Percentiles rank a stretch among this genome's conserved stretches.
Evolutionary conservation across 1,139 yeast species (phyloP).

Genomic region (Magnusiomyces sp.): DNA sequence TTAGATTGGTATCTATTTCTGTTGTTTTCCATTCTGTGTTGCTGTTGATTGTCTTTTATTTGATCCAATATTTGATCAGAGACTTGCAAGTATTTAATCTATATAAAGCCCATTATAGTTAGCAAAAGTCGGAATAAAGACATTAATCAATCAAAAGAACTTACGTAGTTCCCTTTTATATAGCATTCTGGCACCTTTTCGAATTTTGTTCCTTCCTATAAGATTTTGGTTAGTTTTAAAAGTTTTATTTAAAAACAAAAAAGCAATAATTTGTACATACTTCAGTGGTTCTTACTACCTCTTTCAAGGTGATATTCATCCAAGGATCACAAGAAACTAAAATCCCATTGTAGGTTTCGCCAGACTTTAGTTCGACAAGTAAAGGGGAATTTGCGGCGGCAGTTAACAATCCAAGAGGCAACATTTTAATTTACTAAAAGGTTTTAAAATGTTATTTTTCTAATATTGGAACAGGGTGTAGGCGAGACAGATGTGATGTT

Average conservation of each 20-base stretch:
- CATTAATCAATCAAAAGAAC: slow-evolving; percentile 11
- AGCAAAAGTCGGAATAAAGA: background rate
- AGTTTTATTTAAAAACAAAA: too few species aligned
- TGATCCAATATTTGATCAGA: slow-evolving; percentile 42
- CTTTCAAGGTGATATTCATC: slow-evolving; percentile 85
- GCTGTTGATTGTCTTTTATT: slow-evolving; percentile 59
- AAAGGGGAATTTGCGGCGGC: slow-evolving; percentile 87
- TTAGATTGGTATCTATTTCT: slow-evolving; percentile 25
- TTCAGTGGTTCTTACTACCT: slow-evolving; percentile 67
- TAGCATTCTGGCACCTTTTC: slow-evolving; percentile 68
- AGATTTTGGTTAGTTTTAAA: background rate
- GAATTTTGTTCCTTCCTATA: slow-evolving; percentile 51
- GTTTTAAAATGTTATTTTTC: background rate
- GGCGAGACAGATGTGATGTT: too few species aligned
- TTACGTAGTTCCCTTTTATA: slow-evolving; percentile 67
- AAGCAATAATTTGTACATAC: background rate
- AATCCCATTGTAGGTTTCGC: slow-evolving; percentile 82
- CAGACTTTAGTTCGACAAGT: slow-evolving; percentile 84
- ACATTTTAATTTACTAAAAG: slow-evolving; percentile 31
- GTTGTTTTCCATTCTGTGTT: slow-evolving; percentile 48
- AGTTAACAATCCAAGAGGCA: slow-evolving; percentile 82
- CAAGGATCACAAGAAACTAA: slow-evolving; percentile 84
- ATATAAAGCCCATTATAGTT: too few species aligned
- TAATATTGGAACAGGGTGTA: too few species aligned
- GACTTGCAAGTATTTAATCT: slow-evolving; percentile 54